A percentile compares a stretch with the other conserved stretches of the same genome.
Conservation (phyloP, 345 rosid genomes). For the Linum usitatissimum region DNA sequence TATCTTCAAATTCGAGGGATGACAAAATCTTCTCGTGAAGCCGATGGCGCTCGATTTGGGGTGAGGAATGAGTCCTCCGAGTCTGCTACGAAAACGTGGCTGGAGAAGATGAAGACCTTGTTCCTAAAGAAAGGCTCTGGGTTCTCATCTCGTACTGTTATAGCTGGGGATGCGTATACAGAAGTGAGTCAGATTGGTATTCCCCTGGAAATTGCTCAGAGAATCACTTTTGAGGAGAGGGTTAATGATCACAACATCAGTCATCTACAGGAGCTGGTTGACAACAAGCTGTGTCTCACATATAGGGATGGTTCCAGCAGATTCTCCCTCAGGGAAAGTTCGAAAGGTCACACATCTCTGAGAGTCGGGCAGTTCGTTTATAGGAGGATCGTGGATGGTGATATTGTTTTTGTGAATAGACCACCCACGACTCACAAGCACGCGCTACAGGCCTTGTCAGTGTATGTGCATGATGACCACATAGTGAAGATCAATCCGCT, state of each 20-base stretch:
- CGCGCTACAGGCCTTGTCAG: conserved; percentile 83
- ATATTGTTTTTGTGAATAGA: conserved; percentile 77
- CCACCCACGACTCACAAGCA: conserved; percentile 97
- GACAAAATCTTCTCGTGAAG: conserved; percentile 50
- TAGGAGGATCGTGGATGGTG: conserved; percentile 86
- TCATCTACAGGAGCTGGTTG: conserved; percentile 62
- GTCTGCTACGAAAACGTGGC: conserved; percentile 82
- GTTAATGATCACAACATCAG: conserved; percentile 53
- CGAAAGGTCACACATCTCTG: conserved; percentile 74
- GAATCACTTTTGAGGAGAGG: conserved; percentile 85
- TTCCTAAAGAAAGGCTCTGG: conserved; percentile 93
- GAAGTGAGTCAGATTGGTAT: conserved; percentile 75
- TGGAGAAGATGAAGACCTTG: conserved; percentile 74
- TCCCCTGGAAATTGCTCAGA: conserved; percentile 72
- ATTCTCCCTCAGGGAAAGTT: conserved; percentile 78
- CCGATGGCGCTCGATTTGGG: conserved; percentile 43
- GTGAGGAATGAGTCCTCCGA: conserved; percentile 36
- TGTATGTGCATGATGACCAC: conserved; percentile 86
- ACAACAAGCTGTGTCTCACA: conserved; percentile 58
- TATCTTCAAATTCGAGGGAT: conserved; percentile 82
- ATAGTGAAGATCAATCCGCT: conserved; percentile 88
- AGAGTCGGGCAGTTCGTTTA: conserved; percentile 80
- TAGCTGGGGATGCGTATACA: conserved; percentile 83
- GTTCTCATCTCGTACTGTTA: conserved; percentile 91
- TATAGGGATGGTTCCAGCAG: conserved; percentile 65